Conservation (phyloP, 805 yeast species). For the Wickerhamomyces chambardii region DNA sequence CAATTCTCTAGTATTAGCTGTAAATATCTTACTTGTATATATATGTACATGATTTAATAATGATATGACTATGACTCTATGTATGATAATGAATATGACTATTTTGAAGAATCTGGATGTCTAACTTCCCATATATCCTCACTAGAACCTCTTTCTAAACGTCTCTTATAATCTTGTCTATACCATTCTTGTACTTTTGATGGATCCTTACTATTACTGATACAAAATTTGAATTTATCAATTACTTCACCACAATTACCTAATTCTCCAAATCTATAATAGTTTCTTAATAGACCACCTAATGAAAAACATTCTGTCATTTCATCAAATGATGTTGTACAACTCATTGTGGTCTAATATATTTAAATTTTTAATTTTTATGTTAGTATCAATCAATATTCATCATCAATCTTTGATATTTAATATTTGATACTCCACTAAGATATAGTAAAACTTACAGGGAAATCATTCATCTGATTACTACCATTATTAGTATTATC, state of each 20-base stretch:
- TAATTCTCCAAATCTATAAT: slow-evolving; percentile 76
- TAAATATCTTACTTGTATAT: too few relatives aligned
- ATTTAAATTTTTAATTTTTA: slow-evolving; percentile 5
- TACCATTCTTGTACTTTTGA: slow-evolving; percentile 67
- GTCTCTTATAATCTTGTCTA: slow-evolving; percentile 50
- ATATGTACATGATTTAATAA: too few relatives aligned
- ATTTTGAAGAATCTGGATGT: too few relatives aligned
- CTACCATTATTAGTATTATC: too few relatives aligned
- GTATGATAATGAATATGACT: too few relatives aligned
- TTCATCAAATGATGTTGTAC: slow-evolving; percentile 82
- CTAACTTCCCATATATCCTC: slow-evolving; percentile 72
- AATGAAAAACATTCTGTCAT: slow-evolving; percentile 78
- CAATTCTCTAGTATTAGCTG: too few relatives aligned
- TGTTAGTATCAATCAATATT: not conserved
- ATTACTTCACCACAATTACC: slow-evolving; percentile 63
- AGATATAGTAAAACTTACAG: too few relatives aligned
- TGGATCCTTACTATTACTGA: slow-evolving; percentile 44
- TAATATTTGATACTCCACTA: too few relatives aligned
- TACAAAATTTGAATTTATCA: slow-evolving; percentile 73
- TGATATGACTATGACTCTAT: too few relatives aligned
- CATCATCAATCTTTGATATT: too few relatives aligned
- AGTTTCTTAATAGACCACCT: slow-evolving; percentile 83
- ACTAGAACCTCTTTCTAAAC: slow-evolving; percentile 60
- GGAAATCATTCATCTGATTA: too few relatives aligned
- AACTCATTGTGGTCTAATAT: slow-evolving; percentile 42